phyloP scores from a whole-genome alignment of 306 rosid genomes.

The Pyrus pyrifolia region DNA sequence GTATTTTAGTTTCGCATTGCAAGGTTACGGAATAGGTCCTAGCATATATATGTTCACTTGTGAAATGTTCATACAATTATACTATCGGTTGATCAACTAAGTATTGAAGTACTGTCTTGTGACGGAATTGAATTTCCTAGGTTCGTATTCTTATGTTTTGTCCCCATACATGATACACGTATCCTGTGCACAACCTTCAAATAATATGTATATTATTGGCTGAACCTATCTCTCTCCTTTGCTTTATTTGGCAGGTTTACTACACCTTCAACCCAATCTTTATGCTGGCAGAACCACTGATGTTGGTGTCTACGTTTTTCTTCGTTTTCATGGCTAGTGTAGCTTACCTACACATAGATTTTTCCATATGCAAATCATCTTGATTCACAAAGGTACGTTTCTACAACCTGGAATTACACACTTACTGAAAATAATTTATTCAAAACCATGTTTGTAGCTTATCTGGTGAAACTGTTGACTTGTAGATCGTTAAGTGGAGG shows the following conservation, averaged over 20 bases:
- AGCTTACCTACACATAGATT: slow-evolving; percentile 75
- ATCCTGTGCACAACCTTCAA: background rate
- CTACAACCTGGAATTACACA: background rate
- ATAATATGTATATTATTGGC: background rate
- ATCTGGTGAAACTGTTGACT: slow-evolving; percentile 9
- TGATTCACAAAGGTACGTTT: slow-evolving; percentile 31
- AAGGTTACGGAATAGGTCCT: background rate
- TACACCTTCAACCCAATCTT: slow-evolving; percentile 79
- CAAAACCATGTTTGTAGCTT: slow-evolving; percentile 7
- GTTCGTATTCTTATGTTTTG: background rate
- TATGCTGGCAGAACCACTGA: slow-evolving; percentile 94
- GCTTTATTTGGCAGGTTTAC: slow-evolving; percentile 52
- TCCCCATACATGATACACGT: background rate
- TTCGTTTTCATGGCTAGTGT: slow-evolving; percentile 60
- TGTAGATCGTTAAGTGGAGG: slow-evolving; percentile 25
- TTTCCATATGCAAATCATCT: slow-evolving; percentile 61
- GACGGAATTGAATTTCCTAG: background rate
- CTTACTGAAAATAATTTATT: background rate
- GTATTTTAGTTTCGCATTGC: background rate
- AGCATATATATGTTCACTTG: background rate
- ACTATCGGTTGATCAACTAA: background rate
- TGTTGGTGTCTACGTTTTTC: slow-evolving; percentile 75
- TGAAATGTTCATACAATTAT: background rate
- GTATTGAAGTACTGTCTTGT: background rate
- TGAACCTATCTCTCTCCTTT: background rate